Conservation (phyloP, 2,329 filamentous ascomycete species). For the Dactylellina sp. region DNA sequence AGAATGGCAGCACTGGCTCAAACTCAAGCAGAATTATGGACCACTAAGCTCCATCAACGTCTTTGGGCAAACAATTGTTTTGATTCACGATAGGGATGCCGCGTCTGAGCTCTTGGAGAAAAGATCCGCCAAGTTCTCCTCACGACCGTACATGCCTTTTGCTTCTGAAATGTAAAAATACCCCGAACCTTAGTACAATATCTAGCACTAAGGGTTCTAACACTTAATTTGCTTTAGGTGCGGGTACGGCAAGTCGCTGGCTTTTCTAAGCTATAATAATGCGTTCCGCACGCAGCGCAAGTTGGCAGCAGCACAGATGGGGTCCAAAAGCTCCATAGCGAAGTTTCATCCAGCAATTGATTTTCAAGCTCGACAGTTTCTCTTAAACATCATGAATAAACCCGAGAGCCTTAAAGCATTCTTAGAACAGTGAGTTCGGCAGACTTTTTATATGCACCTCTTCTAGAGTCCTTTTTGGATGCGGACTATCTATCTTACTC, state of each 20-base stretch:
- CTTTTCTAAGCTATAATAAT: constrained; percentile 5
- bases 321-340: constrained; percentile 59
- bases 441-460: constrained; percentile 40
- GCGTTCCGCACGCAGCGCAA: constrained; percentile 59
- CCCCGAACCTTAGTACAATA: constrained; percentile 60
- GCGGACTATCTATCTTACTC: constrained; percentile 61
- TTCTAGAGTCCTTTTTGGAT: constrained; percentile 5
- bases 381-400: constrained; percentile 41
- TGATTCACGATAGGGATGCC: constrained; percentile 64
- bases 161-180: constrained; percentile 62
- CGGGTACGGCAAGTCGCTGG: neutral
- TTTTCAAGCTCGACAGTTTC: constrained; percentile 62
- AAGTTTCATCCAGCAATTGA: constrained; percentile 60
- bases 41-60: constrained; percentile 66
- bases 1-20: constrained; percentile 65
- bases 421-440: constrained; percentile 60
- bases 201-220: neutral
- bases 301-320: constrained; percentile 61
- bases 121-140: constrained; percentile 64
- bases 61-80: constrained; percentile 63
- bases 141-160: constrained; percentile 63
- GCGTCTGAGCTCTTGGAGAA: constrained; percentile 65
- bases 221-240: constrained; percentile 3
- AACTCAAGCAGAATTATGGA: constrained; percentile 63
- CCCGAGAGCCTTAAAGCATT: neutral